phyloP scores from a whole-genome alignment of 441 rosid species.

The Melastoma candidum region DNA sequence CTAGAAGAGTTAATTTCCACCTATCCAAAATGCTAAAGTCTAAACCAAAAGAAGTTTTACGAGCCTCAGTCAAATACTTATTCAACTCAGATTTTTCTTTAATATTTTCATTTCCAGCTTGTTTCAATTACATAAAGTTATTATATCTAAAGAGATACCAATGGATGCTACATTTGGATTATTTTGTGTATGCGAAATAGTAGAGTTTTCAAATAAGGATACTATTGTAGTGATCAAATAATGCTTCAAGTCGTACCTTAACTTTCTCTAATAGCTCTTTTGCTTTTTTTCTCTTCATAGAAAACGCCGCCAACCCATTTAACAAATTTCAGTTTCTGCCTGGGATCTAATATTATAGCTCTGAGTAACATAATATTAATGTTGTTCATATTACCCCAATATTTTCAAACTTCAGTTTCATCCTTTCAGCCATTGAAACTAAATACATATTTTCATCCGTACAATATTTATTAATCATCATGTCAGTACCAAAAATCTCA shows the following conservation, averaged over 20 bases:
- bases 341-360: no score
- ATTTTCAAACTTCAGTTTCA: no score
- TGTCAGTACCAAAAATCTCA: neutral
- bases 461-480: neutral
- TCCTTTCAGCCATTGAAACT: no score
- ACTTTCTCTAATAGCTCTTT: constrained; percentile 1
- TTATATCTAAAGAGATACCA: neutral
- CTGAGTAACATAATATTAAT: no score
- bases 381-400: no score
- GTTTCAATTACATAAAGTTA: neutral
- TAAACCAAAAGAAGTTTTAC: neutral
- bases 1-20: constrained; percentile 3
- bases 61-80: neutral
- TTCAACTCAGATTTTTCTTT: constrained; percentile 1
- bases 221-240: neutral
- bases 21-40: neutral
- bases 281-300: neutral
- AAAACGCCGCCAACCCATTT: neutral
- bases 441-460: neutral
- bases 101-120: neutral
- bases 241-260: neutral
- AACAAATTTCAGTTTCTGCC: no score
- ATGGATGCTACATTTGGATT: neutral
- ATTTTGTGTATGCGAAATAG: neutral
- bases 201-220: no score